Evolutionary conservation across 768 basidiomycete species (phyloP), one percentile per base, ranked within the genome.

Genomic region (Saitozyma podzolica): DNA sequence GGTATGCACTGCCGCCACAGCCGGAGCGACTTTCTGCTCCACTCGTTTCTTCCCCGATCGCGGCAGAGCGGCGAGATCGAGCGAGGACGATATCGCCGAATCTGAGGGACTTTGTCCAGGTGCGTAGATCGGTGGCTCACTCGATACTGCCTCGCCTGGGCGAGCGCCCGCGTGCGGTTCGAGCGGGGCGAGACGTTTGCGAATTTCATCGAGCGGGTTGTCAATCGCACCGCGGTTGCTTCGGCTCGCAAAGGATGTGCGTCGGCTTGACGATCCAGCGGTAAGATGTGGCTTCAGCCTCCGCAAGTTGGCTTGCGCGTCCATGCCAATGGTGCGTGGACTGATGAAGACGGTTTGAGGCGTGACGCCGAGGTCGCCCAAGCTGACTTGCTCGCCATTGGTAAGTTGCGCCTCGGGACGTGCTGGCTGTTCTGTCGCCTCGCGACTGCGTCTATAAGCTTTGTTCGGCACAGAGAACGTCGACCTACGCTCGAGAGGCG

Each of bases 271-370:
- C 7, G 58, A 40, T 8, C 50, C 53, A 10, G 67, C 66, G 7
- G 59, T 52, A 0, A 72, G 59, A 39, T 68, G 62, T 11, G 71
- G 67, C 47, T 68, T 63, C 16, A 68, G 59, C 19, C 68, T 65
- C 20, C 61, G 54, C 2, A 66, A 42, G 56, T 68, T 70, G 43
- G 63, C 61, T 50, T 67, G 68, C 8, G 71, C 62, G 55, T 73
- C 72, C 17, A 70, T 68, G 11, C 66, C 66, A 29, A 75, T 61
- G 6, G 68, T 68, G 11, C 65, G 64, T n/a, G 76, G 71, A 40
- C 75, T 90, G 68, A 96, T 81, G 79, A 97, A 96, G 17, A 96
- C 87, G 0, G 92, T 96, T 62, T 91, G 91, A 11, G 92, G 92
- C 0, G 93, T 89, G 6, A 94, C 88, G 0, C 89, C 88, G 4